Conservation (phyloP, 306 rosid species). For the Castanea mollissima region DNA sequence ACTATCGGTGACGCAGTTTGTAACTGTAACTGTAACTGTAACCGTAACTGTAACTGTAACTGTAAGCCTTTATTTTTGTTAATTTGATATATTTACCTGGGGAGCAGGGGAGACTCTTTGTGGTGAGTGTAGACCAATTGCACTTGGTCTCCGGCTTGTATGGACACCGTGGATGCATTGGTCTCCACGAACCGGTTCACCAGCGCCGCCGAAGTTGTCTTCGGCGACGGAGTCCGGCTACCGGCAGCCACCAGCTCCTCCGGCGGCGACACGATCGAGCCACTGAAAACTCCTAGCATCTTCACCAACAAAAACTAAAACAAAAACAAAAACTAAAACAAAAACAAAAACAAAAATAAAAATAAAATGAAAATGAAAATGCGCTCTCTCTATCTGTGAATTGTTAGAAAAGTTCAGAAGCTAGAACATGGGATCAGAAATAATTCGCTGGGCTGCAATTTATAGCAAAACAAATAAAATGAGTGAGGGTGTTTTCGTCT, state of each 20-base stretch:
- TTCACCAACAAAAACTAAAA: not conserved
- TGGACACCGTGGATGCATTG: conserved; percentile 58
- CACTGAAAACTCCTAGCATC: conserved; percentile 89
- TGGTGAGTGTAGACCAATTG: conserved; percentile 72
- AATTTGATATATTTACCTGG: conserved; percentile 53
- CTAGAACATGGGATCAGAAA: conserved; percentile 13
- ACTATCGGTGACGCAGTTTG: too few species aligned
- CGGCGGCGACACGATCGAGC: conserved; percentile 77
- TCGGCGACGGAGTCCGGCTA: conserved; percentile 88
- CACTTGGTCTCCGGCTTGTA: conserved; percentile 67
- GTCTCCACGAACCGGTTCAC: conserved; percentile 55
- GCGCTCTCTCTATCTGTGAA: not conserved
- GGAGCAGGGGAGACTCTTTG: conserved; percentile 59
- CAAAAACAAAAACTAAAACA: too few species aligned
- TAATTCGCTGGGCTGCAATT: not conserved
- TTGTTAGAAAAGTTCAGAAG: not conserved
- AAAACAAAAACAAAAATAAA: too few species aligned
- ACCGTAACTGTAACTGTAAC: too few species aligned
- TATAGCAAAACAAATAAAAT: conserved; percentile 19
- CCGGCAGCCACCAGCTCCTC: conserved; percentile 93
- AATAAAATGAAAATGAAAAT: not conserved
- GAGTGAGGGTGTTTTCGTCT: conserved; percentile 33
- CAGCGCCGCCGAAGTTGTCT: conserved; percentile 53
- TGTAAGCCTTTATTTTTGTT: not conserved
- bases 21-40: too few species aligned